phyloP scores from a whole-genome alignment of 371 early-diverging fungal species.

The Saksenaea vasiformis region DNA sequence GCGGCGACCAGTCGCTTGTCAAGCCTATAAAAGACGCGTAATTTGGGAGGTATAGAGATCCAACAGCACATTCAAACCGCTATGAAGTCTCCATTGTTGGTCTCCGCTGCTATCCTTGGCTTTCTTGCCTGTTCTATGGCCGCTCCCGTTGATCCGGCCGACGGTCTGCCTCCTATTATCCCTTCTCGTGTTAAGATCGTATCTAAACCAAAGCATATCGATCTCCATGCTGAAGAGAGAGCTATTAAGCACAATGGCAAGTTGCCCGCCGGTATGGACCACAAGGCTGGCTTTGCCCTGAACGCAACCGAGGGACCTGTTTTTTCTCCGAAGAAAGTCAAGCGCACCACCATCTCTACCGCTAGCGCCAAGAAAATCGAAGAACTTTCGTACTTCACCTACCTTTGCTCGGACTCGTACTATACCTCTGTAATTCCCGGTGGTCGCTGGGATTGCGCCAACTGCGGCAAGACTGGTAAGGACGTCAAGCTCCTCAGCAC shows the following conservation, averaged over 20 bases:
- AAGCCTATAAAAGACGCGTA: too few relatives aligned
- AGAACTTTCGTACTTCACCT: conserved; percentile 9
- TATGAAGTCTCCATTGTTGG: neutral
- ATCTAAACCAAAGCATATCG: neutral
- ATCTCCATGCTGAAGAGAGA: neutral
- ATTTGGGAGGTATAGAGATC: too few relatives aligned
- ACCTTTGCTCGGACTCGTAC: conserved; percentile 16
- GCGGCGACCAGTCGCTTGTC: neutral
- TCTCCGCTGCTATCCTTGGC: neutral
- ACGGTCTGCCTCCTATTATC: neutral
- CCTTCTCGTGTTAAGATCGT: neutral
- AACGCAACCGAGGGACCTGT: neutral
- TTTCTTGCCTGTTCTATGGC: neutral
- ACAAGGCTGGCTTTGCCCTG: neutral
- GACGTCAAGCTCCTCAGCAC: conserved; percentile 11
- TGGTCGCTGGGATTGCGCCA: conserved; percentile 11
- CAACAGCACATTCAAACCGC: too few relatives aligned
- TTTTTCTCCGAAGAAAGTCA: neutral
- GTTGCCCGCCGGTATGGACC: neutral
- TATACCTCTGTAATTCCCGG: conserved; percentile 20
- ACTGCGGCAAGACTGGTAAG: conserved; percentile 9
- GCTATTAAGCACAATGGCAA: neutral
- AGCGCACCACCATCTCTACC: neutral
- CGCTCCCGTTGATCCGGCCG: neutral
- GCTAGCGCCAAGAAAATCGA: conserved; percentile 11